Evolutionary conservation across 768 basidiomycete species (phyloP).

Genomic region (Tubosaeta brunneosetosa): DNA sequence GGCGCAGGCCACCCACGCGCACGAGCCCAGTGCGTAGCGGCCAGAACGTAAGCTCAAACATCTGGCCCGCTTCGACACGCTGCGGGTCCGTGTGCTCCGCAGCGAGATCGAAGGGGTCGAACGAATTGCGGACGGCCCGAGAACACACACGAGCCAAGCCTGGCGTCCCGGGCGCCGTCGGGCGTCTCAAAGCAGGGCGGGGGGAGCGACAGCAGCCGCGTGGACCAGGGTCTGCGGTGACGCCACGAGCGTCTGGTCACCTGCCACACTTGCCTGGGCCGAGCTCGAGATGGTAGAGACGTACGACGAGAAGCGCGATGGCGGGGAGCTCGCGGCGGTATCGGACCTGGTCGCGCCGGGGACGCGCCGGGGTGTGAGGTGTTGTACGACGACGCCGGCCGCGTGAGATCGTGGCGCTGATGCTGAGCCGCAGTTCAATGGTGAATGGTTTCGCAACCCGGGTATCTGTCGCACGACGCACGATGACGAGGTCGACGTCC

Average conservation of each 20-base stretch:
- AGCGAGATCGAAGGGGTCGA: conserved; percentile 41
- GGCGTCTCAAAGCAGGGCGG: conserved; percentile 43
- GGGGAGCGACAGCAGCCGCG: conserved; percentile 31
- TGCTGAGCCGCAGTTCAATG: conserved; percentile 48
- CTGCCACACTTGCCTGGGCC: not conserved
- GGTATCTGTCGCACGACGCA: conserved; percentile 44
- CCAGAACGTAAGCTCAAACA: conserved; percentile 63
- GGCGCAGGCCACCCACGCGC: conserved; percentile 63
- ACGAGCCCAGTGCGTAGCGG: conserved; percentile 58
- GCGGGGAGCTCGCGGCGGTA: not conserved
- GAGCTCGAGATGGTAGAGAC: conserved; percentile 6
- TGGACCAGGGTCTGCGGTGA: conserved; percentile 14
- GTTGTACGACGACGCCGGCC: conserved; percentile 39
- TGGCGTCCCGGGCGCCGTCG: conserved; percentile 34
- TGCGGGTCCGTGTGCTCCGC: conserved; percentile 6
- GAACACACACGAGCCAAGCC: conserved; percentile 36
- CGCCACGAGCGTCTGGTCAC: not conserved
- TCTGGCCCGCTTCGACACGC: conserved; percentile 41
- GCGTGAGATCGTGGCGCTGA: conserved; percentile 42
- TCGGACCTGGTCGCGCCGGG: conserved; percentile 11
- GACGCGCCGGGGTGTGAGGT: conserved; percentile 44
- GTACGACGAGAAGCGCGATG: conserved; percentile 7
- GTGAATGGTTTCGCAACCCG: conserved; percentile 56
- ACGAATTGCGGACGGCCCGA: conserved; percentile 48
- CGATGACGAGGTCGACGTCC: conserved; percentile 55